Base-by-base conservation (phyloP, 331 rosid genomes). In the Stylosanthes scabra region DNA sequence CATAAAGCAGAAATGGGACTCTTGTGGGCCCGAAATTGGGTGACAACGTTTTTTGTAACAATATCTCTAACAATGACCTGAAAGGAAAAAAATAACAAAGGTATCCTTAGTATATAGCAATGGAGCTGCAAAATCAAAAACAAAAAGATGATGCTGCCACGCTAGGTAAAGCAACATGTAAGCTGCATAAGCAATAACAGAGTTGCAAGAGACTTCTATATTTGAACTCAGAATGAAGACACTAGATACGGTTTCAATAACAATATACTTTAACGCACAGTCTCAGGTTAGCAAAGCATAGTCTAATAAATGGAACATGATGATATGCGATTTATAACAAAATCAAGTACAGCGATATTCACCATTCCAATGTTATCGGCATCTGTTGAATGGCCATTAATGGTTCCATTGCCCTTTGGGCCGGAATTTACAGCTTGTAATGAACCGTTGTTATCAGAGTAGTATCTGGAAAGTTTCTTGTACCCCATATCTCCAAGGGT, bases 401-500 rank as follows among this genome's bases (percentile, higher is more conserved):
- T 81, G 67, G 68, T 68, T 79, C 92, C 94, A 54, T 80, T 86
- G 68, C 79, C 83, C 82, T 84, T 93, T 74, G 74, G 57, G 45
- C 83, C 82, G 34, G 84, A 86, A 83, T 63, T 84, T 34, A 80
- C 89, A 7, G 83, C 76, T 59, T 83, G 99, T 51, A 76, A 63
- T 15, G 90, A 73, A 81, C 84, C 78, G 67, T 83, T 82, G 81
- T 29, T 67, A 39, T 95, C 99, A 2, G 99, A 82, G 92, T 82
- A 95, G 82, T 92, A 95, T 74, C 75, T 86, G 50, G 97, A 92
- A 59, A 95, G 84, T 87, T 87, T 95, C 89, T 89, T 90, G 81
- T 90, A 88, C 59, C 98, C 97, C 90, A 87, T 88, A 85, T 95
- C 99, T 42, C 99, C 99, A n/a, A 95, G 85, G 67, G 91, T 83